These are phyloP conservation scores for Xylaria sp. DNA, from an alignment of 2,329 filamentous ascomycete genomes.

Conservation along the genomic window DNA sequence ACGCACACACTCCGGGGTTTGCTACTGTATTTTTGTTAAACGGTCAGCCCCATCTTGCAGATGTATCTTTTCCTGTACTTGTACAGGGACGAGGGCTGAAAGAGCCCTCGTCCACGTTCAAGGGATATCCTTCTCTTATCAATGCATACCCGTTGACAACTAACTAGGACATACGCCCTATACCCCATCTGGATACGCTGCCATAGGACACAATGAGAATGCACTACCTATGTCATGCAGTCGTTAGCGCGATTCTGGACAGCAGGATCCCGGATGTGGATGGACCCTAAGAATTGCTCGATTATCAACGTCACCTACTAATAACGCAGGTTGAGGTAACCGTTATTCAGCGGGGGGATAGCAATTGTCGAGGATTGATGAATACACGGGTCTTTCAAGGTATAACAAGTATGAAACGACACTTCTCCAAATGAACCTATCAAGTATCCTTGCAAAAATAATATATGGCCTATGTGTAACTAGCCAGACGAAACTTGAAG, in stretches of 20 bases:
- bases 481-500: too few relatives aligned
- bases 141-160: not conserved
- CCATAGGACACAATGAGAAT: not conserved
- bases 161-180: slow-evolving; percentile 14
- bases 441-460: not conserved
- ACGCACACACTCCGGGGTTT: slow-evolving; percentile 12
- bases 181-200: not conserved
- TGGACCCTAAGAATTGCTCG: slow-evolving; percentile 10
- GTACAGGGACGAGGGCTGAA: not conserved
- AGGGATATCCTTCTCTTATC: slow-evolving; percentile 15
- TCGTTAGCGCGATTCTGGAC: slow-evolving; percentile 13
- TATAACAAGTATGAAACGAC: slow-evolving; percentile 3
- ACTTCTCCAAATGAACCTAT: not conserved
- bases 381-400: not conserved
- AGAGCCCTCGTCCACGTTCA: not conserved
- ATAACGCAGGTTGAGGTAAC: not conserved
- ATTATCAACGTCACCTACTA: slow-evolving; percentile 25
- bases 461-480: not conserved
- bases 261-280: slow-evolving; percentile 17
- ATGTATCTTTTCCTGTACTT: slow-evolving; percentile 28
- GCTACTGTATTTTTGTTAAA: slow-evolving; percentile 18
- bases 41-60: slow-evolving; percentile 29
- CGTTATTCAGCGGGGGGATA: not conserved
- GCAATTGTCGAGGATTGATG: not conserved
- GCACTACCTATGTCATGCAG: slow-evolving; percentile 23